phyloP scores from a whole-genome alignment of 1,139 yeast genomes.

The Yamadazyma songkhlaensis region DNA sequence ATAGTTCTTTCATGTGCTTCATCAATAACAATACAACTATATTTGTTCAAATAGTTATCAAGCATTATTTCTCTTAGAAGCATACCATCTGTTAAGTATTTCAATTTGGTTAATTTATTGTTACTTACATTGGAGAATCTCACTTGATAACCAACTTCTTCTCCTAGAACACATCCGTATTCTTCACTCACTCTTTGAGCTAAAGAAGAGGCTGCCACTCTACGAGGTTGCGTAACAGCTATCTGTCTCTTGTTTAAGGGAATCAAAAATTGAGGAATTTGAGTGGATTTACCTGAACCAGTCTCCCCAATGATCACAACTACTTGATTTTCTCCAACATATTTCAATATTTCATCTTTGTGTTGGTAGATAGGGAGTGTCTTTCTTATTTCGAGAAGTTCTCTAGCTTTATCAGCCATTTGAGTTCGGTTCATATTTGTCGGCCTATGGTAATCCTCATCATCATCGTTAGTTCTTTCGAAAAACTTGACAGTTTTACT shows the following conservation, averaged over 20 bases:
- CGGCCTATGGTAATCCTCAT: constrained; percentile 18
- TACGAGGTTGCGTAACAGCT: constrained; percentile 95
- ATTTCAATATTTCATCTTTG: constrained; percentile 57
- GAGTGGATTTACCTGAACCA: constrained; percentile 98
- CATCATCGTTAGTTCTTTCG: constrained; percentile 20
- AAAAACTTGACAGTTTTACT: constrained; percentile 13
- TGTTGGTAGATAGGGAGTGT: constrained; percentile 77
- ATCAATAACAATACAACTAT: constrained; percentile 81
- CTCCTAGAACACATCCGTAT: constrained; percentile 72
- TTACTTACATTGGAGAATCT: constrained; percentile 57
- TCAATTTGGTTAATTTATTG: constrained; percentile 54
- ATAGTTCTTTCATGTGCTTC: constrained; percentile 98
- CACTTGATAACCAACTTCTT: constrained; percentile 90
- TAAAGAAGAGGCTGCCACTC: constrained; percentile 94
- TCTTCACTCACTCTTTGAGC: constrained; percentile 94
- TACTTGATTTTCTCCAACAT: constrained; percentile 57
- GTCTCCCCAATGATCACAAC: constrained; percentile 92
- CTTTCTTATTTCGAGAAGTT: constrained; percentile 50
- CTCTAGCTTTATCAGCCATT: constrained; percentile 41
- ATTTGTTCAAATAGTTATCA: constrained; percentile 60
- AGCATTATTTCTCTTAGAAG: constrained; percentile 84
- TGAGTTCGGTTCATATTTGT: constrained; percentile 12
- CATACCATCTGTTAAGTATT: constrained; percentile 97
- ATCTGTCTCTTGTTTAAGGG: constrained; percentile 51
- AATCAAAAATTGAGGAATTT: constrained; percentile 87